phyloP scores from a whole-genome alignment of 148 eudicot genomes.

The Agrostemma githago region DNA sequence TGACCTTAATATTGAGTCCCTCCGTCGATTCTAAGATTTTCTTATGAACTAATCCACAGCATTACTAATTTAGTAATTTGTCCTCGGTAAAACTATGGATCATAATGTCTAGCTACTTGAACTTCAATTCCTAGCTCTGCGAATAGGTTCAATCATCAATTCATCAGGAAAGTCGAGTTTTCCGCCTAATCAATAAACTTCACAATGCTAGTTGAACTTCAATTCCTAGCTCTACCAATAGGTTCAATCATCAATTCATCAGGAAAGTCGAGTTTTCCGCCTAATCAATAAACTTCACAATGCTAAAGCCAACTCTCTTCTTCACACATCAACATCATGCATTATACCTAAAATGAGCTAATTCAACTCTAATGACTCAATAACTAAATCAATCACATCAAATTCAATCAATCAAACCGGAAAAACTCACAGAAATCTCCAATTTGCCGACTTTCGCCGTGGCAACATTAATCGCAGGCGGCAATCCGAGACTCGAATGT shows the following conservation, averaged over 20 bases:
- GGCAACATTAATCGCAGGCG: constrained; percentile 72
- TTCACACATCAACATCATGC: neutral
- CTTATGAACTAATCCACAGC: neutral
- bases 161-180: too few relatives aligned
- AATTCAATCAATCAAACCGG: neutral
- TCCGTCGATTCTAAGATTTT: neutral
- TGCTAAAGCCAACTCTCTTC: neutral
- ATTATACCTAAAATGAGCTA: constrained; percentile 3
- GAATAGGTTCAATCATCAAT: too few relatives aligned
- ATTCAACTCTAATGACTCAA: neutral
- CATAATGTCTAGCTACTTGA: neutral
- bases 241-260: too few relatives aligned
- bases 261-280: neutral
- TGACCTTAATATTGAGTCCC: neutral
- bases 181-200: neutral
- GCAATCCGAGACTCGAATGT: constrained; percentile 90
- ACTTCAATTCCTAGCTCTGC: neutral
- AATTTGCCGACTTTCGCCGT: constrained; percentile 89
- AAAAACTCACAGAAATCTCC: constrained; percentile 66
- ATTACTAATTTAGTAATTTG: neutral
- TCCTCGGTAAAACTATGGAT: neutral
- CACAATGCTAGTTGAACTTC: neutral
- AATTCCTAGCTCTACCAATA: neutral
- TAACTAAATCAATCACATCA: neutral
- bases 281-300: neutral